These are phyloP conservation scores for Taphrina communis DNA, from an alignment of 1,139 yeast species.

Conservation along the genomic window DNA sequence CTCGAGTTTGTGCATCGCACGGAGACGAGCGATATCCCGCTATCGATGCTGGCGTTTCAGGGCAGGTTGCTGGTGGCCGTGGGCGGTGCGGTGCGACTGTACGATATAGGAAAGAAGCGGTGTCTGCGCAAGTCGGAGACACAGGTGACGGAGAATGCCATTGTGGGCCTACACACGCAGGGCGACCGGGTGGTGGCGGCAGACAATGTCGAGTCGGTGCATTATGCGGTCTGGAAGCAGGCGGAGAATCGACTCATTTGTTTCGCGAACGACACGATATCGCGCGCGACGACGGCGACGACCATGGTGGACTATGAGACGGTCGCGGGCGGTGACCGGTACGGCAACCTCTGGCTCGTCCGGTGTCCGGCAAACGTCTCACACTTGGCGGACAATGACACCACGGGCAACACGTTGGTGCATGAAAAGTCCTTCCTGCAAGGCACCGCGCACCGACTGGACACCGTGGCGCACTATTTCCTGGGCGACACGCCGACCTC, in stretches of 20 bases:
- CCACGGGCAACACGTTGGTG: conserved; percentile 54
- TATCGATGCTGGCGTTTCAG: conserved; percentile 63
- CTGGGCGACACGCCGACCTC: conserved; percentile 74
- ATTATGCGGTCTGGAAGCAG: conserved; percentile 62
- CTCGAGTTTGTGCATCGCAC: conserved; percentile 69
- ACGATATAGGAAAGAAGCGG: conserved; percentile 79
- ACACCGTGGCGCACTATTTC: conserved; percentile 65
- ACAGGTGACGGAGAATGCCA: conserved; percentile 53
- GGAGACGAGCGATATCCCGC: conserved; percentile 58
- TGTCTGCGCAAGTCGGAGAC: conserved; percentile 65
- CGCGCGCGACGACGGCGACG: conserved; percentile 69
- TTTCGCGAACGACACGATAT: conserved; percentile 71
- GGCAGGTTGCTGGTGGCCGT: conserved; percentile 69
- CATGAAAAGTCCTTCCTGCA: conserved; percentile 55
- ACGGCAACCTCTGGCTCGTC: conserved; percentile 76
- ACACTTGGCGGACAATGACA: conserved; percentile 59
- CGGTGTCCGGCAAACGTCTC: conserved; percentile 62
- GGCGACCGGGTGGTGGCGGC: conserved; percentile 71
- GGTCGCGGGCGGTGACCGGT: conserved; percentile 83
- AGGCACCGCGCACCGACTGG: conserved; percentile 63
- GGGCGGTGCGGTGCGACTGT: conserved; percentile 62
- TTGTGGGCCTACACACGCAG: conserved; percentile 61
- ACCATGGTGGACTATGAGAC: conserved; percentile 74
- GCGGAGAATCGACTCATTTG: conserved; percentile 62
- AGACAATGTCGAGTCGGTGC: conserved; percentile 69